Conservation (phyloP, 768 basidiomycete genomes). For the Mycena amicta region DNA sequence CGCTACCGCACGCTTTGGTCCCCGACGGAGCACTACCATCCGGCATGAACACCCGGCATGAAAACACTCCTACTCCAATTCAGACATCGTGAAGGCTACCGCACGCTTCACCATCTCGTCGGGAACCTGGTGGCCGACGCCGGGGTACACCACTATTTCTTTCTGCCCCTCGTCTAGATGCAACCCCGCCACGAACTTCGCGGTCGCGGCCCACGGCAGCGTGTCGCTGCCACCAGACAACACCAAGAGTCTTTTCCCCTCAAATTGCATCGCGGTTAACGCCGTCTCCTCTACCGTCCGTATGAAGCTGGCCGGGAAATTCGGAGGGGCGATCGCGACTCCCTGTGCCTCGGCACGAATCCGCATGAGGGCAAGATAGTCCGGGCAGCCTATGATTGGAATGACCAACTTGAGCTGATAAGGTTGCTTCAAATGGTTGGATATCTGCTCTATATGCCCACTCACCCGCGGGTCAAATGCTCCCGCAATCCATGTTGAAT, state of each 20-base stretch:
- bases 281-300: conserved; percentile 49
- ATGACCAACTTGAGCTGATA: conserved; percentile 48
- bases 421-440: too few relatives aligned
- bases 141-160: conserved; percentile 53
- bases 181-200: conserved; percentile 57
- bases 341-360: conserved; percentile 52
- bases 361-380: conserved; percentile 59
- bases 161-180: conserved; percentile 55
- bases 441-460: too few relatives aligned
- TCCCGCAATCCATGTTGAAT: conserved; percentile 77
- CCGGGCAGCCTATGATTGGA: conserved; percentile 71
- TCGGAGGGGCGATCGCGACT: conserved; percentile 49
- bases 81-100: conserved; percentile 35
- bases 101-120: conserved; percentile 58
- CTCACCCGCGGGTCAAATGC: conserved; percentile 24
- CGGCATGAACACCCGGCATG: too few relatives aligned
- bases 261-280: conserved; percentile 61
- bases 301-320: conserved; percentile 58
- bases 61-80: conserved; percentile 23
- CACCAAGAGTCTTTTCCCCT: conserved; percentile 73
- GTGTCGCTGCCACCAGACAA: conserved; percentile 67
- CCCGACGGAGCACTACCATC: too few relatives aligned
- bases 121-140: conserved; percentile 66
- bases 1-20: conserved; percentile 39
- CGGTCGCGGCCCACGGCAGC: conserved; percentile 60